These are phyloP conservation scores for Mucor sp. DNA, from an alignment of 371 early-diverging fungal species.

Conservation along the genomic window DNA sequence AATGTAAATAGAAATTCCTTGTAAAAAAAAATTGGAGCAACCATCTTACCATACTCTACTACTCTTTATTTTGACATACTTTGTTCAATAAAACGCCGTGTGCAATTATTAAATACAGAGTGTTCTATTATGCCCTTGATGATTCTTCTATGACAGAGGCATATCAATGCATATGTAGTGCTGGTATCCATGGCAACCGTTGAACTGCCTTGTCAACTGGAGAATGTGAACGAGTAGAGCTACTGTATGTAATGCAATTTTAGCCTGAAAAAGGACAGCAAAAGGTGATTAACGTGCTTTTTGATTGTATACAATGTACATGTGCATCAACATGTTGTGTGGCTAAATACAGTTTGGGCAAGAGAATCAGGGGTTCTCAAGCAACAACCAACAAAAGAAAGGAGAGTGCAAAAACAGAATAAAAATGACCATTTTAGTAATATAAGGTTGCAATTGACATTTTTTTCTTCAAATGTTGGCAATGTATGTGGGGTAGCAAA, in stretches of 20 bases:
- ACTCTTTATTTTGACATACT: neutral
- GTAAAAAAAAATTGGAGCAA: neutral
- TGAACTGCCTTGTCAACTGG: neutral
- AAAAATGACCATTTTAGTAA: neutral
- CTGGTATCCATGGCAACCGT: too few relatives aligned
- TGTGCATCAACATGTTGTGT: neutral
- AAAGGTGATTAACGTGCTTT: neutral
- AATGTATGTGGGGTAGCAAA: neutral
- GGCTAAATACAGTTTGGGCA: neutral
- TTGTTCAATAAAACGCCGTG: neutral
- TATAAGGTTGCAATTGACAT: constrained; percentile 3
- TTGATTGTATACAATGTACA: neutral
- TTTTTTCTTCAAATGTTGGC: neutral
- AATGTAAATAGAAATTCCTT: neutral
- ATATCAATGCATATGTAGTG: too few relatives aligned
- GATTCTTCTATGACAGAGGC: too few relatives aligned
- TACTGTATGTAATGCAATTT: neutral
- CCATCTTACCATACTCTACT: neutral
- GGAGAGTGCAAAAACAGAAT: neutral
- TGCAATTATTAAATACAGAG: too few relatives aligned
- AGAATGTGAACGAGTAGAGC: neutral
- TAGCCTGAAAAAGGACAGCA: neutral
- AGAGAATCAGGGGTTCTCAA: neutral
- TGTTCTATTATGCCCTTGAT: too few relatives aligned
- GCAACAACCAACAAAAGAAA: neutral